Conservation (phyloP, 2,329 filamentous ascomycete genomes). For the Nakataea oryzae region DNA sequence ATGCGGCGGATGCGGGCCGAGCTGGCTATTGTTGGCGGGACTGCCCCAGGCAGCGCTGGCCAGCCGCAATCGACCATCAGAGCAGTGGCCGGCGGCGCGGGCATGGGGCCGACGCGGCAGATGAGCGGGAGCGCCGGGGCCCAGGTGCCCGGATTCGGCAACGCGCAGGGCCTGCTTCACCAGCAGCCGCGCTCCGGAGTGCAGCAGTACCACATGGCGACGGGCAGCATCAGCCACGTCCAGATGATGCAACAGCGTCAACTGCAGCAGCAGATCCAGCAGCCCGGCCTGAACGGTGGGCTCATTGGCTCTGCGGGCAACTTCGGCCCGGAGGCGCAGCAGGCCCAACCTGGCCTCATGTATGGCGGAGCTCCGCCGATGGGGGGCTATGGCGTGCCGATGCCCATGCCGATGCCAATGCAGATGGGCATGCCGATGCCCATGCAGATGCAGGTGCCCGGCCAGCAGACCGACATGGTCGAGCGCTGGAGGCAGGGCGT, state of each 20-base stretch:
- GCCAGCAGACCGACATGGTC: constrained; percentile 19
- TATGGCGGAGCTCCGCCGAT: neutral
- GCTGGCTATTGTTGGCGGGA: constrained; percentile 28
- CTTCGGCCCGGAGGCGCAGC: neutral
- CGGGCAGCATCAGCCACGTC: neutral
- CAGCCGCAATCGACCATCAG: constrained; percentile 15
- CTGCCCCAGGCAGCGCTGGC: neutral
- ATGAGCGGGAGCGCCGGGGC: constrained; percentile 18
- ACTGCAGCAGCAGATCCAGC: neutral
- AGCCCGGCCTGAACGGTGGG: neutral
- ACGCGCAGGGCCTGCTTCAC: neutral
- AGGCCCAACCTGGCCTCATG: neutral
- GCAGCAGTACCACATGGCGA: neutral
- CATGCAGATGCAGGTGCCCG: constrained; percentile 10
- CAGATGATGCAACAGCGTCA: constrained; percentile 2
- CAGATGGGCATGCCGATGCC: constrained; percentile 6
- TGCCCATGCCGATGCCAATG: constrained; percentile 8
- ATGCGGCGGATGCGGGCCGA: constrained; percentile 36
- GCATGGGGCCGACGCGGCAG: constrained; percentile 8
- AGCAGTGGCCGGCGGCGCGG: constrained; percentile 16
- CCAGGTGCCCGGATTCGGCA: neutral
- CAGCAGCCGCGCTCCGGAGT: neutral
- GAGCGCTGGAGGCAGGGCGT: constrained; percentile 23
- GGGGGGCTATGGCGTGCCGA: neutral
- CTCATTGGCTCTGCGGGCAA: neutral